phyloP scores from a whole-genome alignment of 495 filamentous ascomycete genomes.

The Cairneyella variabilis region DNA sequence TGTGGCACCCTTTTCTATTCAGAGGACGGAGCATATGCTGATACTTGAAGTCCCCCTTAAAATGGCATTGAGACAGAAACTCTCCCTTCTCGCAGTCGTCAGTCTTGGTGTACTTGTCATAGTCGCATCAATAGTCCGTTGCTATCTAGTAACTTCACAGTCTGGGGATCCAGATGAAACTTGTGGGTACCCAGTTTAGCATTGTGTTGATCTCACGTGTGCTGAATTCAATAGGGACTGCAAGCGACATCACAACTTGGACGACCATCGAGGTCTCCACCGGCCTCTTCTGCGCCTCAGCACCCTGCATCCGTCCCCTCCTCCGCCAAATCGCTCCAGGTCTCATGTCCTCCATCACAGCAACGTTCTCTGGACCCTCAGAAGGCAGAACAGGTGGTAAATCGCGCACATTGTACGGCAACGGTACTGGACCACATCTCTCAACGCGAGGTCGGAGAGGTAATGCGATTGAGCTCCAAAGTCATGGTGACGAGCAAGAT shows the following conservation, averaged over 20 bases:
- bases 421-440: neutral
- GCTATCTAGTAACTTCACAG: neutral
- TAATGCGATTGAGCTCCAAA: too few relatives aligned
- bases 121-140: neutral
- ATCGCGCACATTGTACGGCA: neutral
- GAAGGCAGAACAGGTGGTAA: neutral
- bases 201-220: too few relatives aligned
- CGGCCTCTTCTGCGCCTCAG: constrained; percentile 13
- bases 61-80: constrained; percentile 11
- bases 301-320: constrained; percentile 12
- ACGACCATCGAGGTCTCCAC: constrained; percentile 11
- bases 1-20: neutral
- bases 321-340: constrained; percentile 12
- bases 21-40: neutral
- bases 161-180: neutral
- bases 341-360: constrained; percentile 5
- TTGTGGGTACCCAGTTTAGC: constrained; percentile 12
- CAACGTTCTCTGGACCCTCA: neutral
- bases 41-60: constrained; percentile 6
- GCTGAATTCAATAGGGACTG: too few relatives aligned
- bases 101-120: constrained; percentile 11
- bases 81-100: constrained; percentile 4
- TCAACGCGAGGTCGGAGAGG: neutral
- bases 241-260: constrained; percentile 15
- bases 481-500: too few relatives aligned